Evolutionary conservation across 2,329 filamentous ascomycete genomes (phyloP), one percentile per base, ranked within the genome.

Genomic region (Colletotrichum navitas): DNA sequence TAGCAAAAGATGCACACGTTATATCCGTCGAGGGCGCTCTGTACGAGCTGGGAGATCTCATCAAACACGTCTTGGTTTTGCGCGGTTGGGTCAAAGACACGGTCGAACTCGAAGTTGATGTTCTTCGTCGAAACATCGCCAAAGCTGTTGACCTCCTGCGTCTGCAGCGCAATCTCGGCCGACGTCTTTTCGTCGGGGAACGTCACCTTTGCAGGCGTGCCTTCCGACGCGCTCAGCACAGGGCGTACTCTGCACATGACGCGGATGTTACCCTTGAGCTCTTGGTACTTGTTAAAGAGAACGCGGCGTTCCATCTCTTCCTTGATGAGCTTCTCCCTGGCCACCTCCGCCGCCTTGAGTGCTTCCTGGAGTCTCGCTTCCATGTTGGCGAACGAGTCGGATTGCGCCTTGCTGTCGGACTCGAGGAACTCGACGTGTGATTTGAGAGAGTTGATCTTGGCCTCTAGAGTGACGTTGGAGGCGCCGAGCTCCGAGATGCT

Each of bases 1-100:
- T 99, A 99, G 79, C 95, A 98, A 83, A 99, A 97, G 74, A 99
- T 98, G 82, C 95, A 98, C 63, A 99, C 96, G 76, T 98, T 99
- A 85, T 97, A 99, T 1, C 96, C 96, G 78, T 99, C 96, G 49
- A 99, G 87, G 0, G 97, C 96, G 76, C 94, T 97, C 82, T 99
- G 96, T 1, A 99, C 95, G 43, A 99, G 89, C 79, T 99, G 96
- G 68, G 94, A 97, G 79, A 98, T 98, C 79, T 99, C 96, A 66
- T 93, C 94, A 79, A 99, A 99, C 1, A 99, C 91, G 75, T 97
- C 92, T 24, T 90, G 86, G 79, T 99, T 99, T 75, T 92, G 88
- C 1, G 92, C 90, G 0, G 84, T 82, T 0, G 95, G 94, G 0
- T 91, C 88, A 78, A 99, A 99, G 0, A 98, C 95, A 10, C 95